A percentile compares a stretch with the other conserved stretches of the same genome.
Conservation (phyloP, 2,329 filamentous ascomycete genomes). For the Sporothrix humicola region DNA sequence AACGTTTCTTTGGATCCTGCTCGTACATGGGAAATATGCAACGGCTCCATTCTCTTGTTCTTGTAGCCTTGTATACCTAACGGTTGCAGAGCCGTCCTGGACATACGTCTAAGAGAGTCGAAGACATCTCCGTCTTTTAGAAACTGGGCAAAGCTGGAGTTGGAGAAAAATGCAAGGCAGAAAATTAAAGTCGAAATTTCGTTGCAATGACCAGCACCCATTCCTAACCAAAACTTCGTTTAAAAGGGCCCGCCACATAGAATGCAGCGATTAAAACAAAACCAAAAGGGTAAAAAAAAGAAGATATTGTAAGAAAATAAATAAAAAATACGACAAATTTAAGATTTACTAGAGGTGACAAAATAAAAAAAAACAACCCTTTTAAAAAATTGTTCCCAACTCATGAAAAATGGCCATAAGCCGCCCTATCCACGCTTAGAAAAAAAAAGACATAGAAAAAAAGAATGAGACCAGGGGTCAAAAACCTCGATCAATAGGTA, state of each 20-base stretch:
- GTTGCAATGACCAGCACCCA: conserved; percentile 1
- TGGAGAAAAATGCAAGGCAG: too few relatives aligned
- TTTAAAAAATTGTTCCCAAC: conserved; percentile 20
- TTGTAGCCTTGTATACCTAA: background rate
- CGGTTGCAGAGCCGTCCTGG: background rate
- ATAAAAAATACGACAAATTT: background rate
- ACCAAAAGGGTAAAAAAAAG: conserved; percentile 4
- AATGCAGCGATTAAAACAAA: background rate
- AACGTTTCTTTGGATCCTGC: conserved; percentile 12
- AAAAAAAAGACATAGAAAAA: background rate
- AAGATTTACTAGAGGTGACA: background rate
- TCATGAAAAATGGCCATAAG: conserved; percentile 2
- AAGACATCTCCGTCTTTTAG: background rate
- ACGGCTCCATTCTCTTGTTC: too few relatives aligned
- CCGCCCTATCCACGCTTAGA: background rate
- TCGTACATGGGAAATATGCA: background rate
- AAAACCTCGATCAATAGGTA: background rate
- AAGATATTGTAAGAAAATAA: background rate
- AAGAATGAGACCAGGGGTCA: background rate
- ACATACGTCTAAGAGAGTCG: background rate
- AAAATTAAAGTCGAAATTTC: conserved; percentile 13
- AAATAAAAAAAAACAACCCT: background rate
- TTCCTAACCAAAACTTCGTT: background rate
- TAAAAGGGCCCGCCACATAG: background rate
- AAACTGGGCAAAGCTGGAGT: too few relatives aligned